Evolutionary conservation across 1,284 basidiomycete species (phyloP).

Genomic region (Trametes hirsuta): DNA sequence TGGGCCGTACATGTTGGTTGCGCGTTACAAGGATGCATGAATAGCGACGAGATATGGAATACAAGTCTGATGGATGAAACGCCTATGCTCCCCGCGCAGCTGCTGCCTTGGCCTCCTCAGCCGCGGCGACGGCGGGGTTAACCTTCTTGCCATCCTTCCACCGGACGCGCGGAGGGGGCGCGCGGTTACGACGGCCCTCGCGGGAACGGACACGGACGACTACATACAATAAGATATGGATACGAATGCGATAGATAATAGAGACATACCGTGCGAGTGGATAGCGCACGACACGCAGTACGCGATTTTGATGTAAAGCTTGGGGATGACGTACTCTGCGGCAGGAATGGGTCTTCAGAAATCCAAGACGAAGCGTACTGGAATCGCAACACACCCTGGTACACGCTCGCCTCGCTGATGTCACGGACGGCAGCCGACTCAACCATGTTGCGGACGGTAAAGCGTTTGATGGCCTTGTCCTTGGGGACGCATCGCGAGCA

Average conservation of each 20-base stretch:
- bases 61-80: slow-evolving; percentile 19
- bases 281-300: slow-evolving; percentile 99
- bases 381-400: slow-evolving; percentile 68
- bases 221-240: slow-evolving; percentile 32
- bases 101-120: slow-evolving; percentile 48
- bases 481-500: slow-evolving; percentile 93
- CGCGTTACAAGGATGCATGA: slow-evolving; percentile 21
- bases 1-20: background rate
- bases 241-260: background rate
- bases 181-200: slow-evolving; percentile 93
- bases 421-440: slow-evolving; percentile 98
- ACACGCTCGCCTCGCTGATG: slow-evolving; percentile 96
- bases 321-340: slow-evolving; percentile 95
- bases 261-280: slow-evolving; percentile 88
- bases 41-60: slow-evolving; percentile 24
- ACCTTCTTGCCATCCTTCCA: slow-evolving; percentile 99
- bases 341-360: background rate
- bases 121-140: slow-evolving; percentile 68
- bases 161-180: slow-evolving; percentile 92
- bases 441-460: slow-evolving; percentile 99
- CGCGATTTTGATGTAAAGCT: slow-evolving; percentile 98
- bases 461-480: slow-evolving; percentile 99
- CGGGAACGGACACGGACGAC: slow-evolving; percentile 96
- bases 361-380: background rate
- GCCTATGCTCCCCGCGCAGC: slow-evolving; percentile 37